phyloP scores from a whole-genome alignment of 176 grass and related monocot species.

The Rhynchospora tenuis region DNA sequence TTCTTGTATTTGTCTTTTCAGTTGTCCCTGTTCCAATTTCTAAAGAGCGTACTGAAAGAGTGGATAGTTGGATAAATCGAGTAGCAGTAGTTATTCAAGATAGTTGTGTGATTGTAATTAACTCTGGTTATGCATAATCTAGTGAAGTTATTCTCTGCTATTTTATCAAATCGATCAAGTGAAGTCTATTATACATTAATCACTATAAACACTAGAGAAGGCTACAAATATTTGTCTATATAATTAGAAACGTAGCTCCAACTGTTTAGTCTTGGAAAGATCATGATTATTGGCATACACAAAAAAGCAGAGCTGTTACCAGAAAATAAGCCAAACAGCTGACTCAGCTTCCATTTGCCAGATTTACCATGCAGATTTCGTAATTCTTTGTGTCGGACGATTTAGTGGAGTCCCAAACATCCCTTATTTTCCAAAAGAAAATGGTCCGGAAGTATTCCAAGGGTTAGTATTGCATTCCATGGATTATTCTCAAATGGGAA shows the following conservation, averaged over 20 bases:
- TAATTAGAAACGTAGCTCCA: background rate
- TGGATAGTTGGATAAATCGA: background rate
- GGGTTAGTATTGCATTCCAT: constrained; percentile 20
- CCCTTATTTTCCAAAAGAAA: constrained; percentile 17
- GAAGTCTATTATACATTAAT: background rate
- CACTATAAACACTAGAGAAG: background rate
- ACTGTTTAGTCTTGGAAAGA: background rate
- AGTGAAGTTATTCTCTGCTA: background rate
- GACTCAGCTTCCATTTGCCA: background rate
- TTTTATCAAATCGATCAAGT: background rate
- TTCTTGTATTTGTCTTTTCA: background rate
- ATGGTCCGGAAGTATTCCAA: background rate
- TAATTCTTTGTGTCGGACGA: constrained; percentile 32
- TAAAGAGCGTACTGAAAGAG: background rate
- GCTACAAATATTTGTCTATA: background rate
- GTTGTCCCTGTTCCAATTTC: background rate
- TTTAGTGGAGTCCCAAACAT: constrained; percentile 28
- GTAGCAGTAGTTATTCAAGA: background rate
- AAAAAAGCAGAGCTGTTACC: background rate
- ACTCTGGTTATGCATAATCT: background rate
- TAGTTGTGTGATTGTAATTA: background rate
- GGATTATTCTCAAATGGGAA: constrained; percentile 16
- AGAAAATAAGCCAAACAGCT: background rate
- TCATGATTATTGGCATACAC: background rate
- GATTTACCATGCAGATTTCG: constrained; percentile 21